A percentile compares a stretch with the other conserved stretches of the same genome.
These are phyloP conservation scores for Alternaria longipes DNA, from an alignment of 2,329 filamentous ascomycete species.

Conservation along the genomic window DNA sequence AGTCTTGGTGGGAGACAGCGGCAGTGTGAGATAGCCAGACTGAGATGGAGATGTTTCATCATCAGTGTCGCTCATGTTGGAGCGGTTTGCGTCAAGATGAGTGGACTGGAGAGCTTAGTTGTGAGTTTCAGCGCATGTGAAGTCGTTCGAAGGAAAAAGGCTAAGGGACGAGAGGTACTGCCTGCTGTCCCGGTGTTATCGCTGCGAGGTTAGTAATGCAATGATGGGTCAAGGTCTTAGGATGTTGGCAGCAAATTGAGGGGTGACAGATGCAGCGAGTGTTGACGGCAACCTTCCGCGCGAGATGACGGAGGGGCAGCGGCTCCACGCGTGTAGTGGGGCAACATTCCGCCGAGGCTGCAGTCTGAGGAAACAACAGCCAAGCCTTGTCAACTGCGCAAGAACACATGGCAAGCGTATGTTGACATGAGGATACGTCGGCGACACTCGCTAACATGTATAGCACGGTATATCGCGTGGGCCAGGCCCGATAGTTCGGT, in stretches of 20 bases:
- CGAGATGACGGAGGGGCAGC: conserved; percentile 30
- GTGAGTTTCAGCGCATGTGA: conserved; percentile 36
- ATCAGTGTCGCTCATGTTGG: conserved; percentile 37
- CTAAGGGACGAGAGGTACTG: conserved; percentile 18
- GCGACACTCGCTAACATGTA: conserved; percentile 23
- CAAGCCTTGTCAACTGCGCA: conserved; percentile 12
- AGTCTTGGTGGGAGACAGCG: conserved; percentile 48
- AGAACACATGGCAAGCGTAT: conserved; percentile 54
- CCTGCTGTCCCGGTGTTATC: conserved; percentile 35
- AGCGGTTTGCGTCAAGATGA: conserved; percentile 8
- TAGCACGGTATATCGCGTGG: conserved; percentile 85
- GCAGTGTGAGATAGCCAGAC: conserved; percentile 41
- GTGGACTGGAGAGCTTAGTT: conserved; percentile 4
- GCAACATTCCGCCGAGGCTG: conserved; percentile 36
- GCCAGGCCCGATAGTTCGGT: conserved; percentile 62
- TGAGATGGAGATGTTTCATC: conserved; percentile 24
- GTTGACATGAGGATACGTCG: conserved; percentile 19
- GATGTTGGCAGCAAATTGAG: conserved; percentile 23
- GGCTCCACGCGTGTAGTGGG: conserved; percentile 40
- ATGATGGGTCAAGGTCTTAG: conserved; percentile 32
- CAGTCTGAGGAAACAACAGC: conserved; percentile 25
- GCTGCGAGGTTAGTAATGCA: conserved; percentile 48
- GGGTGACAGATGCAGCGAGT: conserved; percentile 19
- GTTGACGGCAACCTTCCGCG: conserved; percentile 25
- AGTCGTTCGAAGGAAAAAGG: conserved; percentile 24